Evolutionary conservation across 2,329 filamentous ascomycete genomes (phyloP).

Genomic region (Penicillium sp.): DNA sequence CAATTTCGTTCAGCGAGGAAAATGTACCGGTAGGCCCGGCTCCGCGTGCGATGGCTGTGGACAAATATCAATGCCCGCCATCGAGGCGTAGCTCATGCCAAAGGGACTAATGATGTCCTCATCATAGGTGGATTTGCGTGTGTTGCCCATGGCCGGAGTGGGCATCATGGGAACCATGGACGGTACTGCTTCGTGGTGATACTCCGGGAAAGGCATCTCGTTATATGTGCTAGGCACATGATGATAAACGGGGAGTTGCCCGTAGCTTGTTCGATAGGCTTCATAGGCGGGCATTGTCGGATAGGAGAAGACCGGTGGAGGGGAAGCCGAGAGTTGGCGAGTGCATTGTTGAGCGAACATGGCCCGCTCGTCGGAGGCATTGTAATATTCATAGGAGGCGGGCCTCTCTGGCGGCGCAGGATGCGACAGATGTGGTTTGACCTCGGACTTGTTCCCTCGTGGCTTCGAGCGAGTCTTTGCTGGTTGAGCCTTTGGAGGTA

Average conservation of each 20-base stretch:
- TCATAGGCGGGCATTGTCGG: conserved; percentile 46
- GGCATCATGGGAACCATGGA: conserved; percentile 44
- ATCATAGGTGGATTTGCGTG: conserved; percentile 48
- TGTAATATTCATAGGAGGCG: conserved; percentile 32
- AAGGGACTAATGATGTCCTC: conserved; percentile 55
- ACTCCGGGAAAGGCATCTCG: conserved; percentile 32
- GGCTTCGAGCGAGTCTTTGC: conserved; percentile 25
- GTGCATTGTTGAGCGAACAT: conserved; percentile 57
- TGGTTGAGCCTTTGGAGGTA: conserved; percentile 25
- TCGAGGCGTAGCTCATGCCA: conserved; percentile 55
- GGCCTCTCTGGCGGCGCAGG: conserved; percentile 27
- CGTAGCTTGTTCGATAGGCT: conserved; percentile 35
- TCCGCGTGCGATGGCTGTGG: conserved; percentile 34
- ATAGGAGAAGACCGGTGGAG: conserved; percentile 52
- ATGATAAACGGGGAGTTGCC: conserved; percentile 34
- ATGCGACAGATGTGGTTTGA: conserved; percentile 19
- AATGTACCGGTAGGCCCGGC: conserved; percentile 42
- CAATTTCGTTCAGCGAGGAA: conserved; percentile 36
- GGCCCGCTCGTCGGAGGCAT: conserved; percentile 44
- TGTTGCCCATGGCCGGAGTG: conserved; percentile 41
- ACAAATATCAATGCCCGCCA: conserved; percentile 52
- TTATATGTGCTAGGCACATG: conserved; percentile 29
- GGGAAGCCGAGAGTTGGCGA: conserved; percentile 54
- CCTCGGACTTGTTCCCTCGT: conserved; percentile 26
- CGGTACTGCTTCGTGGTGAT: conserved; percentile 39